phyloP scores from a whole-genome alignment of 2,329 filamentous ascomycete genomes.

The Didymella glomerata region DNA sequence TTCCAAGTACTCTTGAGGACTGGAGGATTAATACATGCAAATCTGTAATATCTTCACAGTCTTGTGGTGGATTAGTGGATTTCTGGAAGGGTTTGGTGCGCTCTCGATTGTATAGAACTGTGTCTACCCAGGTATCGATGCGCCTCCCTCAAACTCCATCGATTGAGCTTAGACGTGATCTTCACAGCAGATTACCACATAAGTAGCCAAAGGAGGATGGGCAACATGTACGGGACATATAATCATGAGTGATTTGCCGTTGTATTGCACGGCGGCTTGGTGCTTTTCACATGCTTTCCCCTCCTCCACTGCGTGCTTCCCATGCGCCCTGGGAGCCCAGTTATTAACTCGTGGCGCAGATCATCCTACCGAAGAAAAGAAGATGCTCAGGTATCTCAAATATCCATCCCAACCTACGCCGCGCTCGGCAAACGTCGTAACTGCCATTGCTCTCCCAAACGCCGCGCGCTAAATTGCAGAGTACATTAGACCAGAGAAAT shows the following conservation, averaged over 20 bases:
- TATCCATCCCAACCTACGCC: slow-evolving; percentile 12
- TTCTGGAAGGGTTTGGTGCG: too few species aligned
- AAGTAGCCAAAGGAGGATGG: too few species aligned
- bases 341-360: background rate
- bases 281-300: background rate
- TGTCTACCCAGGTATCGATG: too few species aligned
- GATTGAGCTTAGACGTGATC: too few species aligned
- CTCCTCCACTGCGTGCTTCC: background rate
- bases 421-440: background rate
- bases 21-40: too few species aligned
- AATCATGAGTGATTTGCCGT: background rate
- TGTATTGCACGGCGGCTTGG: background rate
- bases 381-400: slow-evolving; percentile 33
- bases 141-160: too few species aligned
- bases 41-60: too few species aligned
- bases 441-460: slow-evolving; percentile 19
- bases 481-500: slow-evolving; percentile 22
- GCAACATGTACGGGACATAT: background rate
- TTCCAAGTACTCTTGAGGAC: too few species aligned
- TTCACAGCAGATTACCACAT: too few species aligned
- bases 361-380: slow-evolving; percentile 3
- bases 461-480: slow-evolving; percentile 32
- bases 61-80: too few species aligned
- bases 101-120: too few species aligned
- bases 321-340: too few species aligned